These are phyloP conservation scores for Coemansia sp. DNA, from an alignment of 192 early-diverging fungal species.

Conservation along the genomic window DNA sequence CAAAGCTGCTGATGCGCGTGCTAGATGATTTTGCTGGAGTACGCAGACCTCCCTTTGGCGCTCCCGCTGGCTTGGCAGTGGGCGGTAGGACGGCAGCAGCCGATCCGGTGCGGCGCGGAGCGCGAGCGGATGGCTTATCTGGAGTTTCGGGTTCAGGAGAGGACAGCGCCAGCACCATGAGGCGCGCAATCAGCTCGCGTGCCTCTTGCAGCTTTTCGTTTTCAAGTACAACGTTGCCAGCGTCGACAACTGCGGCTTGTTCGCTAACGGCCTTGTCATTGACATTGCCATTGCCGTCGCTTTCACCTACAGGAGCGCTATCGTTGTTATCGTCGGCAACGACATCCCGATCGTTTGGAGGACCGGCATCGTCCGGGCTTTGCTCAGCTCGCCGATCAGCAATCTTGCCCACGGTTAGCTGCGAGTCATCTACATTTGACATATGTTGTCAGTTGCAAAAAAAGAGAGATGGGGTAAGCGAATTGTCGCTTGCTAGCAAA, in stretches of 20 bases:
- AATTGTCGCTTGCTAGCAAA: not conserved
- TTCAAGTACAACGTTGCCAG: not conserved
- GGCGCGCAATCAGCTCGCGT: conserved; percentile 46
- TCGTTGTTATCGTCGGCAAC: conserved; percentile 1
- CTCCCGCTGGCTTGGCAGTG: conserved; percentile 12
- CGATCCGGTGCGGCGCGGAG: conserved; percentile 27
- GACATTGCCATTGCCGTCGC: not conserved
- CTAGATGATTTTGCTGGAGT: conserved; percentile 28
- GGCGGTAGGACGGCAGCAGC: conserved; percentile 8
- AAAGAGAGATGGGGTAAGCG: not conserved
- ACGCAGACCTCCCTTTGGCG: conserved; percentile 28
- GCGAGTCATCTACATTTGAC: conserved; percentile 30
- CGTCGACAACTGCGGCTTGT: not conserved
- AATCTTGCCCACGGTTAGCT: conserved; percentile 29
- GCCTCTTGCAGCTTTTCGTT: conserved; percentile 39
- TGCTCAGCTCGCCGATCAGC: conserved; percentile 4
- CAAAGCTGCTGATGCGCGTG: conserved; percentile 51
- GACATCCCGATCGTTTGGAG: not conserved
- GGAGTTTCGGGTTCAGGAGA: conserved; percentile 27
- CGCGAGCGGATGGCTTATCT: conserved; percentile 25
- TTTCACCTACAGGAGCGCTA: not conserved
- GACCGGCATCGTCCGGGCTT: not conserved
- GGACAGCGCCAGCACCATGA: conserved; percentile 51
- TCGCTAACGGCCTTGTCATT: not conserved
- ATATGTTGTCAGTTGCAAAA: not conserved